Evolutionary conservation across 768 basidiomycete genomes (phyloP), one percentile per base, ranked within the genome.

Genomic region (Mycena haematopus): DNA sequence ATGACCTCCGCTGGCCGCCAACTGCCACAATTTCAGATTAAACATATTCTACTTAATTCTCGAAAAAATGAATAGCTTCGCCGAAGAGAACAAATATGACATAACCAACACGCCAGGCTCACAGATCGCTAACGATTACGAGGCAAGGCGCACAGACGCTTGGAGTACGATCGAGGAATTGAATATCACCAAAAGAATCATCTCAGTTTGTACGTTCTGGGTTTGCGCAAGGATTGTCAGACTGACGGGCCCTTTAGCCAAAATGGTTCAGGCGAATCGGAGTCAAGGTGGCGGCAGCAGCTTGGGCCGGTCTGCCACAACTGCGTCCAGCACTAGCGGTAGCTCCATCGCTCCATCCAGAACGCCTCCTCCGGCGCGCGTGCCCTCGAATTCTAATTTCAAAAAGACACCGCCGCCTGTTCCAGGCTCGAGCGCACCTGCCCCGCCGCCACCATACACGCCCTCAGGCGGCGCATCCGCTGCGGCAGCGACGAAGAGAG

Each of bases 11-110:
- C 44, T 21, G 29, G 24, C 55, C 56, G 24, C 51, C 40, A 15
- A 65, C 52, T 31, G 29, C 24, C 9, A 1, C 11, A 47, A 27
- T 35, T 52, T 22, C 65, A 96, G 94, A 77, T 80, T 96, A 68
- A 96, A 97, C 75, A 89, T 96, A 61, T 96, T 88, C 79, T 99
- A 98, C 77, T 80, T 97, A 59, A 86, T 98, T 73, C 82, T 97
- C 62, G 97, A 99, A 78, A 98, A 96, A 80, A 80, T 98, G 78
- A 91, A 92, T 73, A 84, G 85, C 38, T 99, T 96, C 70, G 86
- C 92, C 1, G 89, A 88, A 63, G 86, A 85, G 52, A 83, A 84
- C 53, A 93, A 91, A 70, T 95, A 90, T 74, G 88, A 91, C 61
- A 77, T 91, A 40, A 74, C 86, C 50, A 90, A 87, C 60, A 73